phyloP scores from a whole-genome alignment of 2,329 filamentous ascomycete genomes.

The Beauveria sp. region DNA sequence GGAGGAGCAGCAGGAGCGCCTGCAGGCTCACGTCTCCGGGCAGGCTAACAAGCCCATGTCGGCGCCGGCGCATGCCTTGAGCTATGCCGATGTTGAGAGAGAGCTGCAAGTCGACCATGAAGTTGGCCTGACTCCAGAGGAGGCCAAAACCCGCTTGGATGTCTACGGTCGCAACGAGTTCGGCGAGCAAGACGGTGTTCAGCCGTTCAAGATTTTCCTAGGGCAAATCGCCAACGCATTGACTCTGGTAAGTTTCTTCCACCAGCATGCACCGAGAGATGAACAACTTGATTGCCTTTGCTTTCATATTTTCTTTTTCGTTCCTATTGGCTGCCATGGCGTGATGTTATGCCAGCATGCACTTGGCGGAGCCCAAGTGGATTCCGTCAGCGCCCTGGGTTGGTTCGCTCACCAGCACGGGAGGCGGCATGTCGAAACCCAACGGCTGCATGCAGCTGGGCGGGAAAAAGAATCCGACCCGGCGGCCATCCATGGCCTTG shows the following conservation, averaged over 20 bases:
- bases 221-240: slow-evolving; percentile 62
- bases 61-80: slow-evolving; percentile 54
- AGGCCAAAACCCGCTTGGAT: slow-evolving; percentile 47
- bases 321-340: background rate
- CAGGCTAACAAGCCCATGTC: slow-evolving; percentile 45
- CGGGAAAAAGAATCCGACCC: background rate
- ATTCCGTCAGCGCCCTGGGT: background rate
- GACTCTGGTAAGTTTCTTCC: slow-evolving; percentile 44
- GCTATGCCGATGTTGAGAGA: slow-evolving; percentile 40
- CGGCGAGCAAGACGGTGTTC: slow-evolving; percentile 51
- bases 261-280: background rate
- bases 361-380: background rate
- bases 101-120: slow-evolving; percentile 49
- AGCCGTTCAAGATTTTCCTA: slow-evolving; percentile 54
- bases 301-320: background rate
- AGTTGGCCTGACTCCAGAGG: slow-evolving; percentile 47
- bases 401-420: background rate
- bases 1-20: slow-evolving; percentile 6
- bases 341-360: background rate
- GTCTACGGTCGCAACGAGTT: slow-evolving; percentile 57
- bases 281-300: background rate
- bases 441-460: background rate
- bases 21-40: slow-evolving; percentile 19
- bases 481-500: background rate
- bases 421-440: background rate